phyloP scores from a whole-genome alignment of 495 filamentous ascomycete genomes.

The Staphylotrichum tortipilum region DNA sequence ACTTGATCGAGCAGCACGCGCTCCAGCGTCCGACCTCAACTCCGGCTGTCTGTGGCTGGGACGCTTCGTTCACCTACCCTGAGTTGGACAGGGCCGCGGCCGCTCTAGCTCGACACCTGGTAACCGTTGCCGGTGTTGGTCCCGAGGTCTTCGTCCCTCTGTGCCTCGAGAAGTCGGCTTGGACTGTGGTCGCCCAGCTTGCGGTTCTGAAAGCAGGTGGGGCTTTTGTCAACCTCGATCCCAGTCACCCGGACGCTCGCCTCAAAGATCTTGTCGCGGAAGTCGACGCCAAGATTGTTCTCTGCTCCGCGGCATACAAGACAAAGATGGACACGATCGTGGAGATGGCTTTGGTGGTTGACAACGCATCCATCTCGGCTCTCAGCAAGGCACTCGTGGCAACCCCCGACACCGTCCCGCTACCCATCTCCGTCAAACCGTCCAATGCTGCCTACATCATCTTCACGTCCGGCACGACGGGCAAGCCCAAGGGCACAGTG shows the following conservation, averaged over 20 bases:
- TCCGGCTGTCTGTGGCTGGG: constrained; percentile 42
- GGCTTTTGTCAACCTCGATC: constrained; percentile 51
- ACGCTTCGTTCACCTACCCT: constrained; percentile 48
- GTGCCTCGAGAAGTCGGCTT: constrained; percentile 49
- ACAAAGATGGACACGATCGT: constrained; percentile 11
- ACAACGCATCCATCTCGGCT: not conserved
- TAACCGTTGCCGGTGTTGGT: constrained; percentile 35
- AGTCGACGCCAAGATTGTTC: constrained; percentile 27
- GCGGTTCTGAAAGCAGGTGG: constrained; percentile 53
- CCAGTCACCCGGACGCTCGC: constrained; percentile 43
- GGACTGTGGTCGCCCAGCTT: constrained; percentile 45
- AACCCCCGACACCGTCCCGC: too few relatives aligned
- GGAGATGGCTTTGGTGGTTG: not conserved
- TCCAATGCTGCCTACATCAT: constrained; percentile 42
- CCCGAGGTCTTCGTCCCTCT: constrained; percentile 46
- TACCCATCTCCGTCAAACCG: constrained; percentile 21
- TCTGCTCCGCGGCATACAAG: constrained; percentile 41
- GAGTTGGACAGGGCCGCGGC: constrained; percentile 35
- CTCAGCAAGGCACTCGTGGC: not conserved
- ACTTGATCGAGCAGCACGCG: constrained; percentile 38
- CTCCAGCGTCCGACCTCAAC: constrained; percentile 28
- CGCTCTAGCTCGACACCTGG: constrained; percentile 36
- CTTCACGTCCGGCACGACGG: constrained; percentile 47
- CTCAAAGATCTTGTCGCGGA: constrained; percentile 27
- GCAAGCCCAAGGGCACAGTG: constrained; percentile 36